phyloP scores from a whole-genome alignment of 108 stramenopile species.

The Seminavis robusta region DNA sequence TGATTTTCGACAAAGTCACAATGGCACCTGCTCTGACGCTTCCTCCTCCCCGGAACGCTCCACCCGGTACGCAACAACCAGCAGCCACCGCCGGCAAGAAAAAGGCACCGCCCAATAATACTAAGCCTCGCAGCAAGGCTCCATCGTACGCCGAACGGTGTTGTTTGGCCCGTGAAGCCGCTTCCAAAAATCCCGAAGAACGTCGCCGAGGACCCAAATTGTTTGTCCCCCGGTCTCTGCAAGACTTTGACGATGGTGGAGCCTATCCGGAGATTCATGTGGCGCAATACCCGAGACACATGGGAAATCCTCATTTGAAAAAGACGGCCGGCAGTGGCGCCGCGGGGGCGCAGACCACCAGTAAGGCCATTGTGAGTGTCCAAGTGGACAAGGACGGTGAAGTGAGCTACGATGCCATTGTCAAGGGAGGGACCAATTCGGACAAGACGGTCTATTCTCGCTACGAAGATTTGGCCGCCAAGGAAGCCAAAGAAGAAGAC shows the following conservation, averaged over 20 bases:
- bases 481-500: slow-evolving; percentile 63
- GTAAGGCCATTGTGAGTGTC: slow-evolving; percentile 83
- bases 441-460: slow-evolving; percentile 86
- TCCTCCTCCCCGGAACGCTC: too few species aligned
- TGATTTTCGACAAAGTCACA: too few species aligned
- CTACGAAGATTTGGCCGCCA: slow-evolving; percentile 80
- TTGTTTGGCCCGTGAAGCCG: slow-evolving; percentile 56
- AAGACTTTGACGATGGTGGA: slow-evolving; percentile 97
- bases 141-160: slow-evolving; percentile 77
- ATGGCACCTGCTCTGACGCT: too few species aligned
- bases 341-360: slow-evolving; percentile 10
- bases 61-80: too few species aligned
- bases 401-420: slow-evolving; percentile 93
- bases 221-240: slow-evolving; percentile 89
- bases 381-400: slow-evolving; percentile 86
- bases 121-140: slow-evolving; percentile 13
- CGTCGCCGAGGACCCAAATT: slow-evolving; percentile 51
- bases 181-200: slow-evolving; percentile 54
- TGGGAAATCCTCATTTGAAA: slow-evolving; percentile 89
- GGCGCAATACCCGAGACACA: slow-evolving; percentile 96
- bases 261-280: slow-evolving; percentile 99
- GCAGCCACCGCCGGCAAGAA: too few species aligned
- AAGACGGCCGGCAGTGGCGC: slow-evolving; percentile 2
- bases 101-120: too few species aligned
- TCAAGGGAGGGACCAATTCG: slow-evolving; percentile 90